These are phyloP conservation scores for Wickerhamomyces hampshirensis DNA, from an alignment of 805 yeast genomes.

Conservation along the genomic window DNA sequence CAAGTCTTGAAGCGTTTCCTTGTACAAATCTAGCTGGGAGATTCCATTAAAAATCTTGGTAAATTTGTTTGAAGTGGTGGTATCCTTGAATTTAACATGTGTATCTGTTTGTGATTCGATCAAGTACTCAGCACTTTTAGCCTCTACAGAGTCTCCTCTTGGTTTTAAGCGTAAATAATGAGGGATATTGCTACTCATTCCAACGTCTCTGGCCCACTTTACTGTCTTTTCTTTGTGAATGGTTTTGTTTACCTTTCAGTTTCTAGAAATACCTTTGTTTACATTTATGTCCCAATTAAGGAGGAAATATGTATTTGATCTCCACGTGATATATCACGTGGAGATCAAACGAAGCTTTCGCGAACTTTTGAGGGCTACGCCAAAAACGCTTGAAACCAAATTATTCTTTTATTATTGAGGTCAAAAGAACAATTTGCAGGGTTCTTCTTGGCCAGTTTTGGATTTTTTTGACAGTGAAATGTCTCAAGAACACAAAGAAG, in stretches of 20 bases:
- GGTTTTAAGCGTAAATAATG: constrained; percentile 37
- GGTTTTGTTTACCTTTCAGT: constrained; percentile 1
- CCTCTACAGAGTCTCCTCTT: constrained; percentile 16
- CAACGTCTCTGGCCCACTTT: constrained; percentile 5
- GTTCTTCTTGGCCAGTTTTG: no score
- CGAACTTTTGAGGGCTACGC: no score
- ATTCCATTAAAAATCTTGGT: constrained; percentile 29
- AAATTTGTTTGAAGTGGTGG: constrained; percentile 26
- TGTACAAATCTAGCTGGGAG: constrained; percentile 34
- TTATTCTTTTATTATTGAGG: no score
- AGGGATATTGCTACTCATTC: constrained; percentile 24
- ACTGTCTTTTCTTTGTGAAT: no score
- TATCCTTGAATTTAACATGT: constrained; percentile 23
- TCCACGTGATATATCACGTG: not conserved
- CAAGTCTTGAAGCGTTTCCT: constrained; percentile 19
- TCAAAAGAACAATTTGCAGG: no score
- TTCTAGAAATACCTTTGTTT: constrained; percentile 7
- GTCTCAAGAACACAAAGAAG: not conserved
- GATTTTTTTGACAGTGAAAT: no score
- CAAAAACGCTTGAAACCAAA: no score
- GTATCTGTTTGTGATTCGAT: constrained; percentile 21
- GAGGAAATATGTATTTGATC: constrained; percentile 8
- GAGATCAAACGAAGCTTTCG: not conserved
- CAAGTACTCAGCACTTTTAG: constrained; percentile 11
- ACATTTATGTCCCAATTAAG: constrained; percentile 9